Percentiles rank a stretch among this genome's conserved stretches.
phyloP scores from a whole-genome alignment of 2,329 filamentous ascomycete genomes.

The Phaeosphaeriaceae sp. region DNA sequence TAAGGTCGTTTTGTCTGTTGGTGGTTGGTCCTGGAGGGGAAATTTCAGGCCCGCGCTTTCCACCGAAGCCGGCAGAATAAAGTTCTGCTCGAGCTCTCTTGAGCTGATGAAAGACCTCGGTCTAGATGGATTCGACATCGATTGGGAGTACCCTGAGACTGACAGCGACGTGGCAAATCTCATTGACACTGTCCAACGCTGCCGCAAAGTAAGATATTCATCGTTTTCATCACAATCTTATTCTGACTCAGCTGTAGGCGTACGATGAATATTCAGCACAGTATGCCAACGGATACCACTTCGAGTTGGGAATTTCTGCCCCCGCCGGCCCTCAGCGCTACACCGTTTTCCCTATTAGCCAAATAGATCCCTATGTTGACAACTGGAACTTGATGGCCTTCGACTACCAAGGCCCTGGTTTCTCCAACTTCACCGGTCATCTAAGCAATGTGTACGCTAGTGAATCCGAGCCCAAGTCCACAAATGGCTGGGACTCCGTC shows the following conservation, averaged over 20 bases:
- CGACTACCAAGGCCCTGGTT: constrained; percentile 70
- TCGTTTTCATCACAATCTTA: background rate
- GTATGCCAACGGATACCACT: constrained; percentile 48
- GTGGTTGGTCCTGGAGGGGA: constrained; percentile 76
- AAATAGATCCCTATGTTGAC: constrained; percentile 53
- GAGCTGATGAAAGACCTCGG: constrained; percentile 80
- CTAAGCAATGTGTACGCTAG: constrained; percentile 35
- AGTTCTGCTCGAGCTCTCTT: constrained; percentile 73
- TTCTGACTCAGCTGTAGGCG: constrained; percentile 26
- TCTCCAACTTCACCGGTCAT: constrained; percentile 71
- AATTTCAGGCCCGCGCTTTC: constrained; percentile 77
- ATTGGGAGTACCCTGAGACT: constrained; percentile 54
- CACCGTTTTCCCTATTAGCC: constrained; percentile 43
- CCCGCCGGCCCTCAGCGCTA: constrained; percentile 53
- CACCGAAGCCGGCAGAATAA: constrained; percentile 64
- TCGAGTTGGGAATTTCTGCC: constrained; percentile 52
- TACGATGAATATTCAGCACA: constrained; percentile 47
- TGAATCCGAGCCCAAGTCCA: constrained; percentile 21
- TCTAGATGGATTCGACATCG: constrained; percentile 61
- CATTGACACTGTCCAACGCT: constrained; percentile 44
- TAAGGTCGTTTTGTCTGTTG: constrained; percentile 81
- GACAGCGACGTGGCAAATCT: constrained; percentile 45
- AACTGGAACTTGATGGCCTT: constrained; percentile 69
- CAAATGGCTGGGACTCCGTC: constrained; percentile 21
- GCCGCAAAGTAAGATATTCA: constrained; percentile 39